These are phyloP conservation scores for Nakaseomyces nivariensis DNA, from an alignment of 1,139 yeast species.

Conservation along the genomic window DNA sequence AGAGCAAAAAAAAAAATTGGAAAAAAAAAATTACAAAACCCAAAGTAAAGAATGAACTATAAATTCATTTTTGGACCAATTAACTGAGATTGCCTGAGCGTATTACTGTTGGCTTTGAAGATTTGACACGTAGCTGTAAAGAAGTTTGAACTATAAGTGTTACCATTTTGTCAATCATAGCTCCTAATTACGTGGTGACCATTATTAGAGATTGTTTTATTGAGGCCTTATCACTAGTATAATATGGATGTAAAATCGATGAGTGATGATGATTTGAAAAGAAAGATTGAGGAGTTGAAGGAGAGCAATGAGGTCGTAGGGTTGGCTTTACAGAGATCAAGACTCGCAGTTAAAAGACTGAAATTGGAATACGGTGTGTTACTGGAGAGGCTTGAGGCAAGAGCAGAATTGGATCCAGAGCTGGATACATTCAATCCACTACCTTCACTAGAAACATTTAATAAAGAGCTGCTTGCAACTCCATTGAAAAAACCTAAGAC, in stretches of 20 bases:
- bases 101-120: no score
- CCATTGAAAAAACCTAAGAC: slow-evolving; percentile 24
- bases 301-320: slow-evolving; percentile 71
- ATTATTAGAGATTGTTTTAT: no score
- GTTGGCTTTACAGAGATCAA: slow-evolving; percentile 69
- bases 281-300: slow-evolving; percentile 65
- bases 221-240: not conserved
- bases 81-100: no score
- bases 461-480: slow-evolving; percentile 21
- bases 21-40: no score
- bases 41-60: no score
- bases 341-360: slow-evolving; percentile 64
- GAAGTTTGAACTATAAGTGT: no score
- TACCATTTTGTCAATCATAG: no score
- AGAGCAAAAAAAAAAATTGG: no score
- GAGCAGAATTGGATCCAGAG: slow-evolving; percentile 31
- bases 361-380: slow-evolving; percentile 75
- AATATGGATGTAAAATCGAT: slow-evolving; percentile 4
- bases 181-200: no score
- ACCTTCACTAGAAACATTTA: slow-evolving; percentile 25
- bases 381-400: slow-evolving; percentile 66
- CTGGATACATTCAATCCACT: slow-evolving; percentile 24
- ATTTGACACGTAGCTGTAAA: no score
- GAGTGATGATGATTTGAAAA: slow-evolving; percentile 47
- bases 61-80: no score